These are phyloP conservation scores for Exidia glandulosa DNA, from an alignment of 768 basidiomycete species.

Conservation along the genomic window DNA sequence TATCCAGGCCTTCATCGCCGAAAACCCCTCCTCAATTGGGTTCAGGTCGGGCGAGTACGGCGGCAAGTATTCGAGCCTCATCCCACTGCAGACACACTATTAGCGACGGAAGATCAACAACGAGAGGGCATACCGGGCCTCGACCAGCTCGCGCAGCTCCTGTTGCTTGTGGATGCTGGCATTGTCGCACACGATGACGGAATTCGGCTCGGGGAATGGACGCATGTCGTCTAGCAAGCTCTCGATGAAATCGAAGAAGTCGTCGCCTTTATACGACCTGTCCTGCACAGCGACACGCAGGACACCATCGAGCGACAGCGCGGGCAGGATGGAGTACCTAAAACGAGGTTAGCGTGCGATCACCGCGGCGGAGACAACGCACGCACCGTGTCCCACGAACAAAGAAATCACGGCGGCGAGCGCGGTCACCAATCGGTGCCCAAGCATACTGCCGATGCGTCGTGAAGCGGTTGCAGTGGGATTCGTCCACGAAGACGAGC, in stretches of 20 bases:
- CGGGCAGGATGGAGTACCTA: slow-evolving; percentile 19
- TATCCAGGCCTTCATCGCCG: slow-evolving; percentile 21
- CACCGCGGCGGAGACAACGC: background rate
- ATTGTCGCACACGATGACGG: slow-evolving; percentile 8
- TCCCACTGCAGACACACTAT: background rate
- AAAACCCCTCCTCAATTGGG: slow-evolving; percentile 27
- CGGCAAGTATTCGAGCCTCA: slow-evolving; percentile 17
- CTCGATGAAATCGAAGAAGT: slow-evolving; percentile 13
- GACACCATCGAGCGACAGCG: slow-evolving; percentile 15
- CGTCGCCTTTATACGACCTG: slow-evolving; percentile 9
- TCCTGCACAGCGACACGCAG: slow-evolving; percentile 11
- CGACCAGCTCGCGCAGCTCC: slow-evolving; percentile 2
- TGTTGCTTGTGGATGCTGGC: slow-evolving; percentile 7
- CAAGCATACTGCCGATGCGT: slow-evolving; percentile 16
- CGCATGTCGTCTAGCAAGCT: slow-evolving; percentile 11
- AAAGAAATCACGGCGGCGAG: slow-evolving; percentile 16
- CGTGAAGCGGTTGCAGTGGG: slow-evolving; percentile 18
- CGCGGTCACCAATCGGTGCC: slow-evolving; percentile 14
- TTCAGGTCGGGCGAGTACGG: slow-evolving; percentile 27
- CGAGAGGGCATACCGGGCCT: background rate
- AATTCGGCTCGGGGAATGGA: slow-evolving; percentile 3
- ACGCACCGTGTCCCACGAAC: slow-evolving; percentile 17
- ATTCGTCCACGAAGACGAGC: slow-evolving; percentile 27
- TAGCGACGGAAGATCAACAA: background rate
- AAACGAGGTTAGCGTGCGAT: background rate